Evolutionary conservation across 192 early-diverging fungal species (phyloP).

Genomic region (Phlyctochytrium bullatum): DNA sequence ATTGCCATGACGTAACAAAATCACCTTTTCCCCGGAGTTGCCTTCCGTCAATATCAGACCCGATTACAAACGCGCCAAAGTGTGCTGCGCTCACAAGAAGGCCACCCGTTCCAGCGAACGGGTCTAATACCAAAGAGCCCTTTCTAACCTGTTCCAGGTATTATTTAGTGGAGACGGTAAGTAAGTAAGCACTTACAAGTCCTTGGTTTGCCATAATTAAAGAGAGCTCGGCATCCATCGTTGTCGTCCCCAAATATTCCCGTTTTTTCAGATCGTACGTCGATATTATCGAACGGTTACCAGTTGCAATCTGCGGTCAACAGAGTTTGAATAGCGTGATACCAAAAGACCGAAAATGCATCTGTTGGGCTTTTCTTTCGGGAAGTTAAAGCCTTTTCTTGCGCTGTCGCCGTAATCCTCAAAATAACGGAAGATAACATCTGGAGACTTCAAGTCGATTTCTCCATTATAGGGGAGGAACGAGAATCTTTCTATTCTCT

Average conservation of each 20-base stretch:
- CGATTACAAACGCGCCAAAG: slow-evolving; percentile 88
- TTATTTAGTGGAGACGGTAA: not conserved
- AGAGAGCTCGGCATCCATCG: slow-evolving; percentile 98
- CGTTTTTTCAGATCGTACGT: slow-evolving; percentile 94
- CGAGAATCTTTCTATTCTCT: slow-evolving; percentile 77
- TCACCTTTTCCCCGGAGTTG: slow-evolving; percentile 89
- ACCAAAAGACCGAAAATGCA: slow-evolving; percentile 38
- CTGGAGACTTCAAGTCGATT: slow-evolving; percentile 79
- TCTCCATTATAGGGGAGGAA: slow-evolving; percentile 82
- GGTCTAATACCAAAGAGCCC: slow-evolving; percentile 86
- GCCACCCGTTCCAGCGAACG: slow-evolving; percentile 94
- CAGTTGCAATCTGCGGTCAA: slow-evolving; percentile 35
- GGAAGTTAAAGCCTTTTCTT: slow-evolving; percentile 8
- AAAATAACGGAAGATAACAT: slow-evolving; percentile 69
- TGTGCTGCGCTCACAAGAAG: slow-evolving; percentile 92
- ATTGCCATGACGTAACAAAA: not conserved
- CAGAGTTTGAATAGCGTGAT: not conserved
- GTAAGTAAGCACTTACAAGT: slow-evolving; percentile 47
- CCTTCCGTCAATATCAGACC: slow-evolving; percentile 96
- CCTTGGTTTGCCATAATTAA: slow-evolving; percentile 96
- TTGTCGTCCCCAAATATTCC: slow-evolving; percentile 90
- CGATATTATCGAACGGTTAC: slow-evolving; percentile 68
- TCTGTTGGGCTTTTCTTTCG: slow-evolving; percentile 13
- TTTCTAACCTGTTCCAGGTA: slow-evolving; percentile 42
- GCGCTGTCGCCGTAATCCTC: slow-evolving; percentile 63